Conservation (phyloP, 1,139 yeast species). For the Magnusiomyces sp. region DNA sequence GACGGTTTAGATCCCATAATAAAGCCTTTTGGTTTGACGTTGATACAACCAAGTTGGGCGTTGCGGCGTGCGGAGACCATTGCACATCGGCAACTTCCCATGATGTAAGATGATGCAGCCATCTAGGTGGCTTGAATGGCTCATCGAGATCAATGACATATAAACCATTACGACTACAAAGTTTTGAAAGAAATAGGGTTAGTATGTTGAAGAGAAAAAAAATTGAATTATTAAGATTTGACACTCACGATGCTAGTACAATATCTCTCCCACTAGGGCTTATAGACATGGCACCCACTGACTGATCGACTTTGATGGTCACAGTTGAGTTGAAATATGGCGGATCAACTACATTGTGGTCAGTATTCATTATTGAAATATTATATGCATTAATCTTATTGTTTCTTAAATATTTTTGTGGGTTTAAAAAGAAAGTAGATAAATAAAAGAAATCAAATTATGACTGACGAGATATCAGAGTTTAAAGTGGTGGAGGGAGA, state of each 20-base stretch:
- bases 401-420: no score
- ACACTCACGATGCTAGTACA: constrained; percentile 64
- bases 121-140: constrained; percentile 90
- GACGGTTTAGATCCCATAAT: constrained; percentile 81
- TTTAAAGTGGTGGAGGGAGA: no score
- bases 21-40: constrained; percentile 93
- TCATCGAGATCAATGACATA: constrained; percentile 89
- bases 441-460: no score
- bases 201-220: background rate
- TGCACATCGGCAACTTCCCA: constrained; percentile 99
- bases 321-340: constrained; percentile 23
- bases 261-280: constrained; percentile 92
- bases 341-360: no score
- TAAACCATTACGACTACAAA: constrained; percentile 59
- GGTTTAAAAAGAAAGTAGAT: no score
- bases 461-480: no score
- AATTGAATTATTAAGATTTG: background rate
- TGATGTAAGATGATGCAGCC: constrained; percentile 83
- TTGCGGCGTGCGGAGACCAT: constrained; percentile 85
- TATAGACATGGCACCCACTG: constrained; percentile 87
- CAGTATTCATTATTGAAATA: no score
- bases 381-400: no score
- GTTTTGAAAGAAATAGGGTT: background rate
- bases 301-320: constrained; percentile 82
- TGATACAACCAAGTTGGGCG: constrained; percentile 86